phyloP scores from a whole-genome alignment of 495 filamentous ascomycete species.

The Copromyces sp. region DNA sequence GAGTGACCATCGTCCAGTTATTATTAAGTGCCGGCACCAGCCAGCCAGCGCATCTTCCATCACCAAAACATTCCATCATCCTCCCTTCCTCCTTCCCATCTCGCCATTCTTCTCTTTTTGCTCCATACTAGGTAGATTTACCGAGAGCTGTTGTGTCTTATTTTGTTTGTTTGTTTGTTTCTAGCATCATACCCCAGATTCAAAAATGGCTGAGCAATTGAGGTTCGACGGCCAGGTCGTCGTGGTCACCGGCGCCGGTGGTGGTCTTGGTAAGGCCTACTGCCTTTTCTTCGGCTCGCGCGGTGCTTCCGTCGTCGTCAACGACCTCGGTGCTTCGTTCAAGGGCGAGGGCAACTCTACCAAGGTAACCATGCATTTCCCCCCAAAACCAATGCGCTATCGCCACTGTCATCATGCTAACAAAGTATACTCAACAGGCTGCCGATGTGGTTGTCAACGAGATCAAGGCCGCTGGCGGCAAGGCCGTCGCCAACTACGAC shows the following conservation, averaged over 20 bases:
- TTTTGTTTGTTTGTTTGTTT: not conserved
- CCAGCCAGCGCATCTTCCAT: conserved; percentile 3
- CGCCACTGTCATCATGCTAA: conserved; percentile 7
- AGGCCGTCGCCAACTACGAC: conserved; percentile 97
- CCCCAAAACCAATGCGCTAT: not conserved
- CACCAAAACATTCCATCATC: not conserved
- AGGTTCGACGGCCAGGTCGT: conserved; percentile 94
- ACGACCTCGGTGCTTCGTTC: conserved; percentile 90
- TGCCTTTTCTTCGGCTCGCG: conserved; percentile 83
- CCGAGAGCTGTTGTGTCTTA: not conserved
- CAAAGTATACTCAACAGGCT: conserved; percentile 43
- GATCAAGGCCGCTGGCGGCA: conserved; percentile 84
- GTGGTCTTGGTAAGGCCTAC: conserved; percentile 89
- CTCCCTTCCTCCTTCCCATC: not conserved
- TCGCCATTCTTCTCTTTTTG: conserved; percentile 1
- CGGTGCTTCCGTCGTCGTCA: conserved; percentile 94
- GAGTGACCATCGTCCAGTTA: not conserved
- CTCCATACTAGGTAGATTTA: conserved; percentile 2
- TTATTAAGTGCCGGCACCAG: conserved; percentile 1
- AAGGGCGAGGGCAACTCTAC: conserved; percentile 84
- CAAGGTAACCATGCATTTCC: conserved; percentile 46
- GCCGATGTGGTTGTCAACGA: conserved; percentile 94
- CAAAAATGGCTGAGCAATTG: conserved; percentile 62
- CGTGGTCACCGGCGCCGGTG: conserved; percentile 92
- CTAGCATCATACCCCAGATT: conserved; percentile 8